Evolutionary conservation across 768 basidiomycete species (phyloP).

Genomic region (Wakefieldia striispora): DNA sequence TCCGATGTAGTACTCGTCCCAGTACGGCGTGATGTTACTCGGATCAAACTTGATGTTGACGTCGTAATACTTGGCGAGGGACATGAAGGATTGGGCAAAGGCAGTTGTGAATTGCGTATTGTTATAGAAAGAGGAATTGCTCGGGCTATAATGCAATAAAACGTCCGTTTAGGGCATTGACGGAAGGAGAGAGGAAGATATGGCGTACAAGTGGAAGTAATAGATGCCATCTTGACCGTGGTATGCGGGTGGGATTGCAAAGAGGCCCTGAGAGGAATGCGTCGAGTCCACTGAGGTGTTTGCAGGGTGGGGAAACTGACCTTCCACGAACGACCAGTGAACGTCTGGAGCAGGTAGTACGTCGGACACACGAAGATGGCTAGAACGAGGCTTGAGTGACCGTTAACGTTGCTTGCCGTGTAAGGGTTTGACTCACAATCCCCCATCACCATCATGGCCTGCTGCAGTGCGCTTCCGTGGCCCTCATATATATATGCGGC

Average conservation of each 20-base stretch:
- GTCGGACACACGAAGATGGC: constrained; percentile 38
- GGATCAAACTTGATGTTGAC: constrained; percentile 19
- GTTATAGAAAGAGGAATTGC: constrained; percentile 18
- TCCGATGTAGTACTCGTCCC: constrained; percentile 3
- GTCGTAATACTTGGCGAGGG: constrained; percentile 21
- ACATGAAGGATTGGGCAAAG: constrained; percentile 28
- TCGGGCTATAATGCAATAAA: background rate
- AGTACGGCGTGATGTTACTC: constrained; percentile 15
- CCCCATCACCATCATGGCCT: constrained; percentile 36
- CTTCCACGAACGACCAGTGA: constrained; percentile 33
- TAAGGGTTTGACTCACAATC: constrained; percentile 35
- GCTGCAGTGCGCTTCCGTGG: constrained; percentile 32
- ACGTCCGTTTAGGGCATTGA: background rate
- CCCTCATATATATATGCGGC: constrained; percentile 29
- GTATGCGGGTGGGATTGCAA: constrained; percentile 30
- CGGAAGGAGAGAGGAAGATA: background rate
- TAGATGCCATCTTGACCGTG: constrained; percentile 37
- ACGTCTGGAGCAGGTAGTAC: constrained; percentile 31
- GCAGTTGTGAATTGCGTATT: constrained; percentile 27
- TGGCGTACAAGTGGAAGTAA: constrained; percentile 36
- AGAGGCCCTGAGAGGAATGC: constrained; percentile 22
- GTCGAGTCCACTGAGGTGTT: constrained; percentile 3
- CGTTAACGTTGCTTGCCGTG: no score
- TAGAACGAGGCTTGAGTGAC: background rate
- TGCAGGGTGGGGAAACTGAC: constrained; percentile 23